A percentile compares a stretch with the other conserved stretches of the same genome.
Evolutionary conservation across 1,284 basidiomycete genomes (phyloP).

Genomic region (Moesziomyces sp.): DNA sequence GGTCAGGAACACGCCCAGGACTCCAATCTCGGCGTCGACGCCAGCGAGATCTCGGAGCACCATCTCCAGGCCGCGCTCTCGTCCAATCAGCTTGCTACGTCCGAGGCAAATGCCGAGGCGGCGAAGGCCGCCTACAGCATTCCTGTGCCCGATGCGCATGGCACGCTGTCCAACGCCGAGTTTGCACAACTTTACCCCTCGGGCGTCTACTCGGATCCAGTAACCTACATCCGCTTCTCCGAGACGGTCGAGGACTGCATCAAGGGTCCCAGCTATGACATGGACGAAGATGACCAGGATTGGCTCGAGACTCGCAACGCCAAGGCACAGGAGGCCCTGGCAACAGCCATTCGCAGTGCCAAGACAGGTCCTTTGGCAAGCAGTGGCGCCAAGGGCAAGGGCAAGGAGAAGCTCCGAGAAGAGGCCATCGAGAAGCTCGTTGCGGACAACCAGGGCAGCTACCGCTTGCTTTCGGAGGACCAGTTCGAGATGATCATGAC

Average conservation of each 20-base stretch:
- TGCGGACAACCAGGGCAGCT: constrained; percentile 72
- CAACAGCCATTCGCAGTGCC: constrained; percentile 78
- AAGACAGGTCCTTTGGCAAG: constrained; percentile 69
- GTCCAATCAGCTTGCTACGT: constrained; percentile 61
- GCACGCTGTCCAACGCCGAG: constrained; percentile 51
- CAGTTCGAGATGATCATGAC: constrained; percentile 96
- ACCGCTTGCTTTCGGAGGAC: constrained; percentile 75
- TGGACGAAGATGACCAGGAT: constrained; percentile 95
- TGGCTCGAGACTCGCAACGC: constrained; percentile 94
- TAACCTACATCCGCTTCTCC: constrained; percentile 84
- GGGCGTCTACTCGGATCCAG: constrained; percentile 63
- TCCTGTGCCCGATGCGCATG: constrained; percentile 64
- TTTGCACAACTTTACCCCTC: constrained; percentile 60
- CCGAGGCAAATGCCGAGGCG: constrained; percentile 29
- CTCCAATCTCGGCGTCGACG: constrained; percentile 61
- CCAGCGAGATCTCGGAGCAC: constrained; percentile 63
- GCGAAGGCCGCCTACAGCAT: constrained; percentile 63
- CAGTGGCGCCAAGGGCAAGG: constrained; percentile 54
- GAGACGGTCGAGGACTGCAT: constrained; percentile 86
- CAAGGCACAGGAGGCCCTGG: constrained; percentile 84
- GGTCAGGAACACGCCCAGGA: constrained; percentile 60
- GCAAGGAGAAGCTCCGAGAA: constrained; percentile 69
- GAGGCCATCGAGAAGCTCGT: constrained; percentile 71
- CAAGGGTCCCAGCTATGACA: constrained; percentile 80
- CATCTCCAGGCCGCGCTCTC: constrained; percentile 67